phyloP scores from a whole-genome alignment of 768 basidiomycete genomes.

The Myochromella boudieri region DNA sequence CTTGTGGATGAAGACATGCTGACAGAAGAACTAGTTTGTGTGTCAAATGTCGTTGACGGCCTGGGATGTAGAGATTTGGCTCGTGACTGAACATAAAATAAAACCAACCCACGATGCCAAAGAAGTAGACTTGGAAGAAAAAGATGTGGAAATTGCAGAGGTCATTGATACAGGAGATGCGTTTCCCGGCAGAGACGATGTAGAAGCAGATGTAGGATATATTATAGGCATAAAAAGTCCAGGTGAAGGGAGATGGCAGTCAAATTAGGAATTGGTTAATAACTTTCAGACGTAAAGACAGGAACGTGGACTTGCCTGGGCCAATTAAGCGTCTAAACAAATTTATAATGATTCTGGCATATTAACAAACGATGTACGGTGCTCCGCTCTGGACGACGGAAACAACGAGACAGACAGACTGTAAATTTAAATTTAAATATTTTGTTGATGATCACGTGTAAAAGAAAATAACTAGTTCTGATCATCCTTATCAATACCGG shows the following conservation, averaged over 20 bases:
- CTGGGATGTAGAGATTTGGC: background rate
- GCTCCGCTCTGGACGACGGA: too few species aligned
- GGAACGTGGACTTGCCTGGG: conserved; percentile 15
- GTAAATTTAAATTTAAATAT: too few species aligned
- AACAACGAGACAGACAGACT: too few species aligned
- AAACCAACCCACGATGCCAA: conserved; percentile 10
- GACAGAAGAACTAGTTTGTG: conserved; percentile 11
- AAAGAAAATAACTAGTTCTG: too few species aligned
- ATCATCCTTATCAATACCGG: background rate
- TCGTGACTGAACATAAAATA: background rate
- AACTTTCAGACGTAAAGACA: conserved; percentile 11
- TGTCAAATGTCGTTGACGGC: background rate
- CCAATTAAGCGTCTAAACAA: conserved; percentile 3
- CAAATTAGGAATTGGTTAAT: conserved; percentile 5
- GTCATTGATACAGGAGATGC: conserved; percentile 1
- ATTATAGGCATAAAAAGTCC: conserved; percentile 14
- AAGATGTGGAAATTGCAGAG: conserved; percentile 4
- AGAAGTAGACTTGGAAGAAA: conserved; percentile 13
- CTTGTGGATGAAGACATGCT: conserved; percentile 17
- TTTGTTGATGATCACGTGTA: too few species aligned
- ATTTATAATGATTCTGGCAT: background rate
- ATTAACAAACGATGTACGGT: too few species aligned
- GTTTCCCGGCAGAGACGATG: too few species aligned
- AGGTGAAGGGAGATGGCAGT: conserved; percentile 13
- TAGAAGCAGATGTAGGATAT: conserved; percentile 11